Percentiles rank a stretch among this genome's conserved stretches.
Conservation (phyloP, 2,329 filamentous ascomycete genomes). For the Gyromitra esculenta region DNA sequence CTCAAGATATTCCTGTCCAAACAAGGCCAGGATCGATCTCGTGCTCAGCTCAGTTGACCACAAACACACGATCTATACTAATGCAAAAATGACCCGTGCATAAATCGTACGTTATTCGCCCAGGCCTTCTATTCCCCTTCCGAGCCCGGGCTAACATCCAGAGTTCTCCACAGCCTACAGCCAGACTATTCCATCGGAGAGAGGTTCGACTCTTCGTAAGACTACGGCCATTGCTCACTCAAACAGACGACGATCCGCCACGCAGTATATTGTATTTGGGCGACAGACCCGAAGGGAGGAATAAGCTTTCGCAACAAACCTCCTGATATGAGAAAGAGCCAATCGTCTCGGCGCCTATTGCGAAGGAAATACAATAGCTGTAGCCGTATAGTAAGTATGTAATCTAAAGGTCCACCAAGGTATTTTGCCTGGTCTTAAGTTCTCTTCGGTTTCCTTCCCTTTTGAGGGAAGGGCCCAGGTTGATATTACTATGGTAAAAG, state of each 20-base stretch:
- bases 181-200: conserved; percentile 9
- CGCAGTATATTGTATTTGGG: background rate
- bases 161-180: background rate
- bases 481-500: background rate
- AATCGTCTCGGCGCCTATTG: background rate
- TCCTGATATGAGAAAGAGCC: background rate
- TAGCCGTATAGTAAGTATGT: background rate
- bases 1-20: background rate
- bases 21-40: background rate
- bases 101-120: conserved; percentile 20
- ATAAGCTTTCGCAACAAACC: conserved; percentile 14
- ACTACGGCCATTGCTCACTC: conserved; percentile 8
- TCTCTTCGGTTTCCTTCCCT: background rate
- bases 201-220: background rate
- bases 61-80: background rate
- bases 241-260: background rate
- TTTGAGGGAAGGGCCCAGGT: background rate
- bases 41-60: background rate
- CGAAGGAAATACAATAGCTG: background rate
- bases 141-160: background rate
- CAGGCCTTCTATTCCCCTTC: background rate
- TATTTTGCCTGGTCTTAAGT: background rate
- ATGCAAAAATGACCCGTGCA: background rate
- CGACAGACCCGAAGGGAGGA: conserved; percentile 1
- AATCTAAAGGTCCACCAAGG: background rate